These are phyloP conservation scores for Oenanthe javanica DNA, from an alignment of 140 eudicot species.

Conservation along the genomic window DNA sequence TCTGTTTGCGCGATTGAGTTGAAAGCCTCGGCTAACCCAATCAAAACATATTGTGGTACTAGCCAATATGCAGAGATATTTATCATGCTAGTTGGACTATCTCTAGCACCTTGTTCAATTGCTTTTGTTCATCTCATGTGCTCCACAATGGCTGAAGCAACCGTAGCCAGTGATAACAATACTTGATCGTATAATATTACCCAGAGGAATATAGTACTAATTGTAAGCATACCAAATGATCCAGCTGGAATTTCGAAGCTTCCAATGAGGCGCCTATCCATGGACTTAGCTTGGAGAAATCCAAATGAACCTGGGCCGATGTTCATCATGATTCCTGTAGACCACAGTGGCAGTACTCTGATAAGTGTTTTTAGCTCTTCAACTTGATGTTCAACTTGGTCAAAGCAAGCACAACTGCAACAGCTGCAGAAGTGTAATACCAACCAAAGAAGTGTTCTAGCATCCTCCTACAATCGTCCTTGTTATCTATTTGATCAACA, in stretches of 20 bases:
- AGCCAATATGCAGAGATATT: constrained; percentile 3
- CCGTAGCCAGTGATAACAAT: not conserved
- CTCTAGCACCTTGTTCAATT: not conserved
- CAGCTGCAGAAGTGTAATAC: not conserved
- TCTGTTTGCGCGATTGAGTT: not conserved
- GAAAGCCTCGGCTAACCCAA: constrained; percentile 3
- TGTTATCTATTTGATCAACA: not conserved
- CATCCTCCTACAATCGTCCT: not conserved
- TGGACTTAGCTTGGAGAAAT: not conserved
- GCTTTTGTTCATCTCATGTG: not conserved
- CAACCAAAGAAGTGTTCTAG: not conserved
- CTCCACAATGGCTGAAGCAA: not conserved
- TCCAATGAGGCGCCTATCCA: not conserved
- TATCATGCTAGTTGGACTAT: not conserved
- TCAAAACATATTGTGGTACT: not conserved
- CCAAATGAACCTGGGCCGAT: not conserved
- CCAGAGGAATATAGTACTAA: not conserved
- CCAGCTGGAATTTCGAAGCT: constrained; percentile 6
- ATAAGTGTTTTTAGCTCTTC: not conserved
- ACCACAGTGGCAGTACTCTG: constrained; percentile 2
- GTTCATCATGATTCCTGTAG: not conserved
- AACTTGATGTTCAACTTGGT: not conserved
- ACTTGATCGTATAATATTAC: not conserved
- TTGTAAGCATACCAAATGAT: not conserved
- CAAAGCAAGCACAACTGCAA: not conserved